Evolutionary conservation across 1,284 basidiomycete species (phyloP).

Genomic region (Heimioporus retisporus): DNA sequence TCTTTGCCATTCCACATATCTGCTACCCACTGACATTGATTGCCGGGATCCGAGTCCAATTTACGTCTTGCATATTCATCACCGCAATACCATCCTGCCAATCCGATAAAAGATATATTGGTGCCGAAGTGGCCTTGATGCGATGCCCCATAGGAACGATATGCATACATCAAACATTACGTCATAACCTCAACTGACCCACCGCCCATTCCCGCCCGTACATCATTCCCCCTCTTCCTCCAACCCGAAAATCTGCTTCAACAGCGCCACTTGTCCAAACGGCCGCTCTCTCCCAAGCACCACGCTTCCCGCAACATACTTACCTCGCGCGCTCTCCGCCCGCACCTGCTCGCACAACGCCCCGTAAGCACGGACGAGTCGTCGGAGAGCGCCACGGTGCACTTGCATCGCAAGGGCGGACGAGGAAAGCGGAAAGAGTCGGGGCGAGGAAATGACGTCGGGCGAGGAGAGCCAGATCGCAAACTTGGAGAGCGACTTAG

Average conservation of each 20-base stretch:
- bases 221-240: slow-evolving; percentile 47
- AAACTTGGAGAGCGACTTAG: slow-evolving; percentile 66
- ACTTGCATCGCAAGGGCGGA: slow-evolving; percentile 75
- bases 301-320: slow-evolving; percentile 92
- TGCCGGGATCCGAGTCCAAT: too few relatives aligned
- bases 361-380: slow-evolving; percentile 77
- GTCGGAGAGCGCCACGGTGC: slow-evolving; percentile 78
- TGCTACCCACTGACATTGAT: too few relatives aligned
- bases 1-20: too few relatives aligned
- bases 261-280: slow-evolving; percentile 77
- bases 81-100: too few relatives aligned
- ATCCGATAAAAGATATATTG: too few relatives aligned
- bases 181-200: too few relatives aligned
- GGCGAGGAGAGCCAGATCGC: slow-evolving; percentile 75
- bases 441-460: slow-evolving; percentile 82
- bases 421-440: slow-evolving; percentile 78
- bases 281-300: slow-evolving; percentile 86
- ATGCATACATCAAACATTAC: too few relatives aligned
- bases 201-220: too few relatives aligned
- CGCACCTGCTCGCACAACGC: slow-evolving; percentile 80
- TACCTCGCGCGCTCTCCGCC: slow-evolving; percentile 63
- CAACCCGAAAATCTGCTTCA: slow-evolving; percentile 82
- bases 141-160: too few relatives aligned
- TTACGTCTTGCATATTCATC: too few relatives aligned
- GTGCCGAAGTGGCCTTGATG: too few relatives aligned